These are phyloP conservation scores for Sporothrix inflata DNA, from an alignment of 2,329 filamentous ascomycete species.

Conservation along the genomic window DNA sequence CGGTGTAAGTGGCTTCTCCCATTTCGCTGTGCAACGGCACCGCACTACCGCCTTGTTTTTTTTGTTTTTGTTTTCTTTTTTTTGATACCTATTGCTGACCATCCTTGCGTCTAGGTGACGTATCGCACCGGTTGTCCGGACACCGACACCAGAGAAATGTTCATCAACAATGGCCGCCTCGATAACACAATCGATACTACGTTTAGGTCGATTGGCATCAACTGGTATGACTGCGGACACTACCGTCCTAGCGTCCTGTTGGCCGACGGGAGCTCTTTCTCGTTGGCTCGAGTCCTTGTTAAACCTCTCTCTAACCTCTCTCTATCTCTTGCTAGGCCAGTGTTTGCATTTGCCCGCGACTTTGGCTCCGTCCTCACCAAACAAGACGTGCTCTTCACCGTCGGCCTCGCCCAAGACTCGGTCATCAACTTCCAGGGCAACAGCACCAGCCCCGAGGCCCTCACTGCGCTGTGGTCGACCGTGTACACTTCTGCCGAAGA, in stretches of 20 bases:
- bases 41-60: neutral
- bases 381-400: conserved; percentile 65
- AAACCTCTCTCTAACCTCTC: neutral
- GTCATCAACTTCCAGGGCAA: conserved; percentile 76
- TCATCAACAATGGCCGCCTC: conserved; percentile 65
- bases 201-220: conserved; percentile 69
- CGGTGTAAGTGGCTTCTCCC: conserved; percentile 43
- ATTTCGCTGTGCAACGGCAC: neutral
- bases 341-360: conserved; percentile 75
- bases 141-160: conserved; percentile 65
- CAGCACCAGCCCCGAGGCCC: conserved; percentile 60
- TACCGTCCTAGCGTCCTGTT: neutral
- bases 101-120: conserved; percentile 52
- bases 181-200: conserved; percentile 65
- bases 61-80: neutral
- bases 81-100: conserved; percentile 24
- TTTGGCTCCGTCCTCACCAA: conserved; percentile 51
- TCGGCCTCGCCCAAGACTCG: conserved; percentile 75
- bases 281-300: neutral
- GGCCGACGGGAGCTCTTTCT: too few relatives aligned
- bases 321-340: conserved; percentile 57
- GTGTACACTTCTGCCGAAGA: conserved; percentile 67
- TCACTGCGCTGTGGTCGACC: conserved; percentile 77
- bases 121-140: conserved; percentile 70
- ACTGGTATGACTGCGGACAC: conserved; percentile 47